Conservation (phyloP, 306 rosid genomes). For the Quercus dentata region DNA sequence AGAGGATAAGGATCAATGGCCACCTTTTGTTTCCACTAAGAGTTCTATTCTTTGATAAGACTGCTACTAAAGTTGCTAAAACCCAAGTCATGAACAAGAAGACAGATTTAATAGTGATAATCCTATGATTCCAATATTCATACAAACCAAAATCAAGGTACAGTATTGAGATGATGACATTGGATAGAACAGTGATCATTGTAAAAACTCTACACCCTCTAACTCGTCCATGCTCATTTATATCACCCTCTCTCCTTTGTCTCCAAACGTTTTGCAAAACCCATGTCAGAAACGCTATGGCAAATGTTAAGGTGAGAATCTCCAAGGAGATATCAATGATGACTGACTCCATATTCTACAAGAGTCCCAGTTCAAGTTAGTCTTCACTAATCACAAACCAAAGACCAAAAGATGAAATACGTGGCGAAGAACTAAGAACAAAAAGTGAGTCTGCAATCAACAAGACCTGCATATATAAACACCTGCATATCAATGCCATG, state of each 20-base stretch:
- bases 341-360: background rate
- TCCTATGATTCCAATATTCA: constrained; percentile 24
- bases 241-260: constrained; percentile 15
- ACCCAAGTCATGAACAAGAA: constrained; percentile 55
- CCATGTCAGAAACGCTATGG: constrained; percentile 49
- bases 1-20: too few species aligned
- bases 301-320: constrained; percentile 44
- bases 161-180: constrained; percentile 36
- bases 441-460: background rate
- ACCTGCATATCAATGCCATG: background rate
- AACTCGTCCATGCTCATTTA: constrained; percentile 2
- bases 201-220: constrained; percentile 14
- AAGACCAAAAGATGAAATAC: background rate
- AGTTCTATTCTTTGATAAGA: too few species aligned
- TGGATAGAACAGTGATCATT: constrained; percentile 29
- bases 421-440: background rate
- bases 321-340: constrained; percentile 37
- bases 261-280: constrained; percentile 42
- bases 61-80: constrained; percentile 8
- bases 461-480: constrained; percentile 4
- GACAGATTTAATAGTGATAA: constrained; percentile 20
- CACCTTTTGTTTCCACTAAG: too few species aligned
- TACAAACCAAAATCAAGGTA: constrained; percentile 40
- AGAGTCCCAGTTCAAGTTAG: background rate
- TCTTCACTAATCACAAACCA: background rate